These are phyloP conservation scores for Boletus pseudo-olivaceus DNA, from an alignment of 768 basidiomycete species.

Conservation along the genomic window DNA sequence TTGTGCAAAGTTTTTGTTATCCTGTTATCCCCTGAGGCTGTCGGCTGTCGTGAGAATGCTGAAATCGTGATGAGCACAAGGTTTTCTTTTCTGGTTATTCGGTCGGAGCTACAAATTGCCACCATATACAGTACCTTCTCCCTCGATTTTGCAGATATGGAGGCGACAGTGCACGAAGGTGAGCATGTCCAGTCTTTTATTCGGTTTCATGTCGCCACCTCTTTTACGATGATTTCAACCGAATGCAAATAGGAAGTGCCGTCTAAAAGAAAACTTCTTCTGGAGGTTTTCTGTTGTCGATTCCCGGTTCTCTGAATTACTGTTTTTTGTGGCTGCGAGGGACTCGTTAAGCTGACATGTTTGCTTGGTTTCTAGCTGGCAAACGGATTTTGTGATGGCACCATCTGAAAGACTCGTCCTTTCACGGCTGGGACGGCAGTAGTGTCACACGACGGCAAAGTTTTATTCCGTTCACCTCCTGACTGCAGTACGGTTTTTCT, in stretches of 20 bases:
- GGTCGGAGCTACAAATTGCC: constrained; percentile 29
- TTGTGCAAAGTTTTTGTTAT: constrained; percentile 32
- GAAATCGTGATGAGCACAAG: constrained; percentile 26
- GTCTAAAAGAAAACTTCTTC: constrained; percentile 26
- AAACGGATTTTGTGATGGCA: background rate
- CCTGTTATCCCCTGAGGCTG: constrained; percentile 33
- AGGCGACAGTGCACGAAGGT: constrained; percentile 7
- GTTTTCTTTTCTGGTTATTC: constrained; percentile 27
- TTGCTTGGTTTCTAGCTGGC: constrained; percentile 2
- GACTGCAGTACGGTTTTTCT: background rate
- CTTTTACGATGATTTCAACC: constrained; percentile 29
- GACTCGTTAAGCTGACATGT: constrained; percentile 3
- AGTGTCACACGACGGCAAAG: background rate
- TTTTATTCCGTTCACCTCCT: background rate
- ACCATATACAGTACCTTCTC: background rate
- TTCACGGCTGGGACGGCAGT: background rate
- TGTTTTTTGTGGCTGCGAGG: background rate
- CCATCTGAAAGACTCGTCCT: too few species aligned
- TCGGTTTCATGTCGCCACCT: background rate
- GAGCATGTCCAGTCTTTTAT: constrained; percentile 5
- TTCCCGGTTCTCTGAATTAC: constrained; percentile 32
- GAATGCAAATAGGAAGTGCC: constrained; percentile 38
- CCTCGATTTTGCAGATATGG: background rate
- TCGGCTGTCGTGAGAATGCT: constrained; percentile 38
- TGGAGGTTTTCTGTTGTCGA: constrained; percentile 31